Base-by-base conservation (phyloP, 768 basidiomycete genomes). In the Leucosporidium creatinivorum region DNA sequence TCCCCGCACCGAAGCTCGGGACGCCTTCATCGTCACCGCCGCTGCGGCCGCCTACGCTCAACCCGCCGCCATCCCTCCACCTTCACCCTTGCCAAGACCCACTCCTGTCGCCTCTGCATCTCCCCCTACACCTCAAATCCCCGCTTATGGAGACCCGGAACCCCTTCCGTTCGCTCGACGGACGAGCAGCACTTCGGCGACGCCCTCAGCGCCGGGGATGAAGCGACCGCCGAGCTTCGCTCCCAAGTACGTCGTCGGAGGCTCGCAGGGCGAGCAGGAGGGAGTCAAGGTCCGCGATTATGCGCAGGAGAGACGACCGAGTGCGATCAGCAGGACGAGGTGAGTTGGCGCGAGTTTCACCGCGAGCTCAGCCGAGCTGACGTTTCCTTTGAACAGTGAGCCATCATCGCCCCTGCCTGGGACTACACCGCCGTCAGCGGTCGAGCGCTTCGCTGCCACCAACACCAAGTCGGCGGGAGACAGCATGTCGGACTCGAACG, bases 401-500 rank as follows among this genome's bases (percentile, higher is more conserved):
- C 28, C 58, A 23, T 58, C 57, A 17, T 74, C 54, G 69, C 74
- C 23, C 2, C 39, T 44, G 8, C 39, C 39, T 58, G 55, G 30
- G 63, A 67, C 62, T 68, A 73, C 57, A 62, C 75, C 59, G 58
- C 73, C 60, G 19, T 49, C 66, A 9, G 69, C 66, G 12, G 49
- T 66, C 39, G 68, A 69, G 19, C 58, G 66, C 28, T 73, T 63
- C 60, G 58, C 44, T 6, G 50, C 28, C 39, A 49, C 48, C 25
- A 62, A 60, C 50, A 44, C 39, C 39, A 69, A 54, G 63, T 44
- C 39, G 39, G 56, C 51, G 0, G 84, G 85, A 50, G 82, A 84
- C 49, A 69, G 67, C 23, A 66, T 72, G 67, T 30, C 59, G n/a
- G 67, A 66, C n/a, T 72, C 70, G 51, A 58, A 83, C 87, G 61